Conservation (phyloP, 2,329 filamentous ascomycete species). For the Lachnellula suecica region DNA sequence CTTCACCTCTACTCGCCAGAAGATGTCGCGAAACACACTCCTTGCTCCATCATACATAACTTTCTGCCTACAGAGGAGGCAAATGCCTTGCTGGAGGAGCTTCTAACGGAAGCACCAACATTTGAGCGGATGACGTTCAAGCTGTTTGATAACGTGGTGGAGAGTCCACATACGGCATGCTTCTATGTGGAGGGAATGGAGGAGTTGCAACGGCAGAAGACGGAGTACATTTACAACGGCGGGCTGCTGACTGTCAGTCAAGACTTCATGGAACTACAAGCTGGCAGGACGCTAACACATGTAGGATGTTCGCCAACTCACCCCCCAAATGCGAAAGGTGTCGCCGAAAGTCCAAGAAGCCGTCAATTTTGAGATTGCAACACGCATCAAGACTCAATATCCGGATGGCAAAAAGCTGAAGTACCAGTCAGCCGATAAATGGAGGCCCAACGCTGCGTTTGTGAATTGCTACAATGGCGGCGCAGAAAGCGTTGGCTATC, state of each 20-base stretch:
- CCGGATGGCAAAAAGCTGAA: conserved; percentile 70
- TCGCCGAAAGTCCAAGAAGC: conserved; percentile 68
- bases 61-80: conserved; percentile 75
- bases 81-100: conserved; percentile 70
- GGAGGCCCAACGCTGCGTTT: conserved; percentile 87
- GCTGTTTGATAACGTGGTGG: conserved; percentile 83
- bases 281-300: conserved; percentile 5
- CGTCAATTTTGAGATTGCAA: conserved; percentile 76
- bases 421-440: conserved; percentile 70
- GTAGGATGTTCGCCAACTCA: conserved; percentile 73
- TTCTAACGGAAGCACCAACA: conserved; percentile 69
- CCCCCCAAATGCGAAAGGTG: conserved; percentile 70
- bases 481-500: conserved; percentile 83
- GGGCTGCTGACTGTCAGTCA: conserved; percentile 58
- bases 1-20: conserved; percentile 79
- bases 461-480: conserved; percentile 91
- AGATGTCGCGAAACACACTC: conserved; percentile 80
- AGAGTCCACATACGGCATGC: conserved; percentile 78
- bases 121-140: conserved; percentile 77
- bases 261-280: conserved; percentile 1
- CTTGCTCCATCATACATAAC: conserved; percentile 90
- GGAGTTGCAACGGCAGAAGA: conserved; percentile 68
- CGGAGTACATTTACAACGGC: conserved; percentile 86
- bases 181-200: conserved; percentile 79
- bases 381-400: conserved; percentile 68